These are phyloP conservation scores for Afroboletus lepidellus DNA, from an alignment of 1,284 basidiomycete genomes.

Conservation along the genomic window DNA sequence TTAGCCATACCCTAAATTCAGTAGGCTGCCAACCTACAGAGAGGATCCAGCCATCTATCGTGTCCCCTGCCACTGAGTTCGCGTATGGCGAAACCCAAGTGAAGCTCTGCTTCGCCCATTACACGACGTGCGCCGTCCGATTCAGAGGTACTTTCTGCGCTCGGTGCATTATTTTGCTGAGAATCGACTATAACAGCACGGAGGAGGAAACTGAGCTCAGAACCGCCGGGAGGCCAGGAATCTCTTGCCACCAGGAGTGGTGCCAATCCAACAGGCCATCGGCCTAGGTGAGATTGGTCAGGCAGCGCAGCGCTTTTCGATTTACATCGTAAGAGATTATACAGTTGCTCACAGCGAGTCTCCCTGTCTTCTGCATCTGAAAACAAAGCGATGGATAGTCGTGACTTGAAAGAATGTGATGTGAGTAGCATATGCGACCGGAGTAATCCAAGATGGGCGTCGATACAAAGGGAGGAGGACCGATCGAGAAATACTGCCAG, in stretches of 20 bases:
- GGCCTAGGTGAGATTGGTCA: constrained; percentile 17
- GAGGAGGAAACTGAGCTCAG: constrained; percentile 78
- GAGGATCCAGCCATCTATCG: constrained; percentile 77
- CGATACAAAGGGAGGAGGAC: constrained; percentile 53
- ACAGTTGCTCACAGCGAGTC: constrained; percentile 33
- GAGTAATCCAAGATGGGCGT: constrained; percentile 62
- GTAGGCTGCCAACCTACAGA: constrained; percentile 48
- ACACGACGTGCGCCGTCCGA: constrained; percentile 35
- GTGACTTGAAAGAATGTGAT: constrained; percentile 61
- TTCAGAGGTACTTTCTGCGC: constrained; percentile 9
- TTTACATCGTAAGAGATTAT: constrained; percentile 38
- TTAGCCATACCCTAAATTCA: constrained; percentile 11
- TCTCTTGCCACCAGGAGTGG: constrained; percentile 65
- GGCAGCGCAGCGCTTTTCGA: constrained; percentile 16
- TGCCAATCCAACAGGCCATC: constrained; percentile 75
- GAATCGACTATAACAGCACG: constrained; percentile 79
- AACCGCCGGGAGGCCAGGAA: constrained; percentile 82
- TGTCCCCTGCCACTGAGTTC: constrained; percentile 64
- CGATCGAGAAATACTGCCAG: constrained; percentile 58
- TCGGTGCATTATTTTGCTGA: constrained; percentile 39
- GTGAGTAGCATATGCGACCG: constrained; percentile 70
- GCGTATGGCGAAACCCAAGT: constrained; percentile 79
- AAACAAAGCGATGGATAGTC: constrained; percentile 65
- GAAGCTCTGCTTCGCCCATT: constrained; percentile 66
- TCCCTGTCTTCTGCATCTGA: constrained; percentile 58